A percentile compares a stretch with the other conserved stretches of the same genome.
phyloP scores from a whole-genome alignment of 495 filamentous ascomycete genomes.

The Staphylotrichum longicolle region DNA sequence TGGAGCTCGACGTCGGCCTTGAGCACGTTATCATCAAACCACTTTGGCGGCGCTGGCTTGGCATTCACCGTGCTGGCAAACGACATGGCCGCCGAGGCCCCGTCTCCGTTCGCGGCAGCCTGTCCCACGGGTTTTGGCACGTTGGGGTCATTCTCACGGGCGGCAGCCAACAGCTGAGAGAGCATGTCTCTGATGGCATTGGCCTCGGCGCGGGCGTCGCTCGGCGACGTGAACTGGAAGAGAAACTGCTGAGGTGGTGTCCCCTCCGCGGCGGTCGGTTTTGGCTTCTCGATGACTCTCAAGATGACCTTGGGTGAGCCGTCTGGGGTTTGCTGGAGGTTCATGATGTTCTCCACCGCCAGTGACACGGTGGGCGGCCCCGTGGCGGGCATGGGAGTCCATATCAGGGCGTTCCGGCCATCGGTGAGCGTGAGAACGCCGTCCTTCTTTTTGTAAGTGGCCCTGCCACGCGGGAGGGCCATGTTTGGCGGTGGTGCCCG shows the following conservation, averaged over 20 bases:
- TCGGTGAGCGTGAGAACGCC: conserved; percentile 71
- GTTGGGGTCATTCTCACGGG: conserved; percentile 56
- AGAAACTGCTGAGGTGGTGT: conserved; percentile 61
- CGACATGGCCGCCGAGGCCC: conserved; percentile 47
- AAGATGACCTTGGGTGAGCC: conserved; percentile 82
- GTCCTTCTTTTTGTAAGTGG: conserved; percentile 95
- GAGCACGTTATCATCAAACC: conserved; percentile 75
- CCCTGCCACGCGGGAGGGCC: conserved; percentile 60
- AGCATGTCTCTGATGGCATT: conserved; percentile 78
- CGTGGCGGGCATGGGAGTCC: conserved; percentile 64
- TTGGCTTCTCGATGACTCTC: conserved; percentile 72
- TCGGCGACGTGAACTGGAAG: conserved; percentile 79
- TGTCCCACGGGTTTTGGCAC: conserved; percentile 43
- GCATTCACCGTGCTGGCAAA: conserved; percentile 48
- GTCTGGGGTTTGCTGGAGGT: conserved; percentile 90
- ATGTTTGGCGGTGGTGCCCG: conserved; percentile 18
- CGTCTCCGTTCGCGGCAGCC: conserved; percentile 25
- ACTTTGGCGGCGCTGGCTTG: conserved; percentile 50
- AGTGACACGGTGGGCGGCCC: conserved; percentile 63
- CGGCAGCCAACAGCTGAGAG: conserved; percentile 67
- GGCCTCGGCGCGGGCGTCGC: conserved; percentile 75
- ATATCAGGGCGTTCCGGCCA: conserved; percentile 70
- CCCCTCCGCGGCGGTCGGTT: conserved; percentile 49
- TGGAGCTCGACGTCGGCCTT: conserved; percentile 75
- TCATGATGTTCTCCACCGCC: conserved; percentile 72